Conservation (phyloP, 441 rosid species). For the Gossypium laxum region DNA sequence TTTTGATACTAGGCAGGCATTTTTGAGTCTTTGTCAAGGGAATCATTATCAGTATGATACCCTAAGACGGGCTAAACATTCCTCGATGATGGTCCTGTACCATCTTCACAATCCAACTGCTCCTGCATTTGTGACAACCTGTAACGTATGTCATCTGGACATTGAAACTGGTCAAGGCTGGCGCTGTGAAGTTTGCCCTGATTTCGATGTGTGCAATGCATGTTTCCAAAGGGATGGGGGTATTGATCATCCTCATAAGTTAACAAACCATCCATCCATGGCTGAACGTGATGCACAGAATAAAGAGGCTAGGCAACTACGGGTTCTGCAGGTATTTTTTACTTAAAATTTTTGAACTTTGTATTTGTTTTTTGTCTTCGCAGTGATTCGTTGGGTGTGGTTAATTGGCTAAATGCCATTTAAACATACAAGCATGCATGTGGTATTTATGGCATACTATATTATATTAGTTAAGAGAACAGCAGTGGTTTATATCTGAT, state of each 20-base stretch:
- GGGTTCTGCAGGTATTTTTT: conserved; percentile 72
- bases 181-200: conserved; percentile 98
- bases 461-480: too few species aligned
- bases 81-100: conserved; percentile 99
- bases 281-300: conserved; percentile 98
- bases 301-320: conserved; percentile 83
- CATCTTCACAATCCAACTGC: conserved; percentile 99
- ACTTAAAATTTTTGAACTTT: neutral
- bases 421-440: too few species aligned
- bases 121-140: conserved; percentile 89
- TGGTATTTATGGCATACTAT: neutral
- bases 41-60: conserved; percentile 98
- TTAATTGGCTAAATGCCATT: neutral
- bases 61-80: conserved; percentile 92
- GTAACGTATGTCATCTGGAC: conserved; percentile 82
- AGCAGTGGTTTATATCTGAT: neutral
- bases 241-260: conserved; percentile 92
- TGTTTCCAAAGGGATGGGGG: conserved; percentile 85
- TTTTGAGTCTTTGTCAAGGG: conserved; percentile 98
- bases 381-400: neutral
- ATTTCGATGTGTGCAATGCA: conserved; percentile 82
- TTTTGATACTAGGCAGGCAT: conserved; percentile 97
- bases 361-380: neutral
- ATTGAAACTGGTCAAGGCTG: conserved; percentile 99
- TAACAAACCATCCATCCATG: conserved; percentile 83